Evolutionary conservation across 2,329 filamentous ascomycete species (phyloP), one percentile per base, ranked within the genome.

Genomic region (Pseudogymnoascus sp.): DNA sequence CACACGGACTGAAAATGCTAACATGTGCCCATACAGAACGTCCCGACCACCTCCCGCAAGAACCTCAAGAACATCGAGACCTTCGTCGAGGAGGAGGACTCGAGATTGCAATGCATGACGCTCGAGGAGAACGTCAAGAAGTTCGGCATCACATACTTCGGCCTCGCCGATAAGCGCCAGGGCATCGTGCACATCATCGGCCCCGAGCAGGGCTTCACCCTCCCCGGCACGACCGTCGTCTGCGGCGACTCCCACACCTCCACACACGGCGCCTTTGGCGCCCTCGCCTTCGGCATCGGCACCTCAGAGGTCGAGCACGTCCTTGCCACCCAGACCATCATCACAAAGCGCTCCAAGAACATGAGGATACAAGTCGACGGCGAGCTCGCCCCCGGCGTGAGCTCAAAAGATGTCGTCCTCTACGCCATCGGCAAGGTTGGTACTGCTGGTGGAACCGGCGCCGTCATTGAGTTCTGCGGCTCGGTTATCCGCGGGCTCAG

Each of bases 291-390:
- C 73, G 95, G 95, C 76, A 99, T 99, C 73, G 95, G 95, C 71
- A 99, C 95, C 66, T 96, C 91, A 74, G 95, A 99, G 79, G 95
- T 97, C 69, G 95, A 99, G 83, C 93, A 99, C 78, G 95, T 99
- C 67, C 84, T 99, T 64, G 95, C 95, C 61, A 97, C 95, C 13
- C 95, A 97, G 77, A 96, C 92, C 65, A 81, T 99, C 68, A 92
- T 97, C 75, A 96, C 93, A 67, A 91, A 91, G 79, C 85, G 92
- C 74, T 96, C 91, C 79, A 97, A 97, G 81, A 97, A 99, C 82
- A 97, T 99, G 93, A 89, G 91, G 73, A 88, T 99, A 71, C 90
- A 96, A 77, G 90, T 97, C 65, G 91, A 97, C 69, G 95, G 95
- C 62, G 87, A 93, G 76, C 85, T 97, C 64, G 85, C 89, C 35